Percentiles rank a stretch among this genome's conserved stretches.
Conservation (phyloP, 495 filamentous ascomycete species). For the Hypoxylon subgilvum region DNA sequence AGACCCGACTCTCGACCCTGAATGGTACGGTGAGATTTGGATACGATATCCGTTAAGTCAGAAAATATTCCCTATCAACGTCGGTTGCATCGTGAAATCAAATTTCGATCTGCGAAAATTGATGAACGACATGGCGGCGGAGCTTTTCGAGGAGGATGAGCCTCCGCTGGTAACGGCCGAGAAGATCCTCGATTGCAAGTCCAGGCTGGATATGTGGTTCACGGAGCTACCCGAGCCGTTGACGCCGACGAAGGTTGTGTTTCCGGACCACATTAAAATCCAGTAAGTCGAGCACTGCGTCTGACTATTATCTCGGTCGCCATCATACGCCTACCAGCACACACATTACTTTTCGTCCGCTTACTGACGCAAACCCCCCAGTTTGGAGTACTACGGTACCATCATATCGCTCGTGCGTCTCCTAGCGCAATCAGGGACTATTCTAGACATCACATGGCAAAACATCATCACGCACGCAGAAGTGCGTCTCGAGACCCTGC, state of each 20-base stretch:
- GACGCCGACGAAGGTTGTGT: slow-evolving; percentile 41
- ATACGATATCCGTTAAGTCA: slow-evolving; percentile 43
- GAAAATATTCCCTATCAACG: slow-evolving; percentile 29
- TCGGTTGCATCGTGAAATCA: slow-evolving; percentile 41
- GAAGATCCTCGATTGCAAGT: slow-evolving; percentile 41
- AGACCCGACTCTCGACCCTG: slow-evolving; percentile 34
- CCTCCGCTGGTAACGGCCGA: slow-evolving; percentile 18
- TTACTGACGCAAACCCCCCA: background rate
- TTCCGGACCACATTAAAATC: slow-evolving; percentile 48
- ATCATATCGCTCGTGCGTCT: slow-evolving; percentile 27
- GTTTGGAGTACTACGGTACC: slow-evolving; percentile 34
- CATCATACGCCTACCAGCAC: too few species aligned
- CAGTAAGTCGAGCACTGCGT: slow-evolving; percentile 16
- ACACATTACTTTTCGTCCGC: background rate
- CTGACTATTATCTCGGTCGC: background rate
- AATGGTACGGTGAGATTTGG: slow-evolving; percentile 50
- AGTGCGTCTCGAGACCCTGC: slow-evolving; percentile 42
- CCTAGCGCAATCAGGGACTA: background rate
- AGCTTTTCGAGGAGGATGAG: slow-evolving; percentile 23
- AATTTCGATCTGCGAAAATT: slow-evolving; percentile 46
- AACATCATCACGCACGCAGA: slow-evolving; percentile 39
- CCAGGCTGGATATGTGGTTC: slow-evolving; percentile 39
- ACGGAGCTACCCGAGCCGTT: slow-evolving; percentile 43
- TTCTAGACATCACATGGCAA: slow-evolving; percentile 16
- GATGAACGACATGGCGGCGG: slow-evolving; percentile 38